Percentiles rank a stretch among this genome's conserved stretches.
Evolutionary conservation across 305 asterid genomes (phyloP).

Genomic region (Nicotiana rustica): DNA sequence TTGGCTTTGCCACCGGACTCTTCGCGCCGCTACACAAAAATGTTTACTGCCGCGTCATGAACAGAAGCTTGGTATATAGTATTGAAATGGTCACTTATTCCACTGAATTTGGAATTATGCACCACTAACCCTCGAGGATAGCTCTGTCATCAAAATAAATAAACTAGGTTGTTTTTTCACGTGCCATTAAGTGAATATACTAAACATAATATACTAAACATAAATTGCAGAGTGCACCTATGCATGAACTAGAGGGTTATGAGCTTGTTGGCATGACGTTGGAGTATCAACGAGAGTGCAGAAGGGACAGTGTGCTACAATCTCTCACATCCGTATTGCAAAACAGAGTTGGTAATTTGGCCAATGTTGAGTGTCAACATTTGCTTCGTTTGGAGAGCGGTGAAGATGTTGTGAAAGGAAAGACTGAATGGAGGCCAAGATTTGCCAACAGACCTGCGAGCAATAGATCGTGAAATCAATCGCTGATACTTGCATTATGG

Average conservation of each 20-base stretch:
- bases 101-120: too few species aligned
- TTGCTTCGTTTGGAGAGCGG: conserved; percentile 87
- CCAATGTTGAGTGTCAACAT: conserved; percentile 76
- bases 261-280: conserved; percentile 85
- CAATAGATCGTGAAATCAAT: not conserved
- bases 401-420: conserved; percentile 84
- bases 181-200: too few species aligned
- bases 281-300: conserved; percentile 94
- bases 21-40: too few species aligned
- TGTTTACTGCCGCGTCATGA: too few species aligned
- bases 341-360: conserved; percentile 48
- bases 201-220: too few species aligned
- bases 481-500: too few species aligned
- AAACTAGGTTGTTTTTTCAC: too few species aligned
- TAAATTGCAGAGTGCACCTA: conserved; percentile 81
- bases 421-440: conserved; percentile 92
- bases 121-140: too few species aligned
- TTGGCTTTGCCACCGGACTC: too few species aligned
- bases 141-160: too few species aligned
- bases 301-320: conserved; percentile 91
- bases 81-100: too few species aligned
- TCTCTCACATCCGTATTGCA: conserved; percentile 76
- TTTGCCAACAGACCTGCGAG: conserved; percentile 25
- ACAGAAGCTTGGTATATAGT: too few species aligned
- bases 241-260: conserved; percentile 70